Evolutionary conservation across 345 rosid genomes (phyloP).

Genomic region (Cardiospermum halicacabum): DNA sequence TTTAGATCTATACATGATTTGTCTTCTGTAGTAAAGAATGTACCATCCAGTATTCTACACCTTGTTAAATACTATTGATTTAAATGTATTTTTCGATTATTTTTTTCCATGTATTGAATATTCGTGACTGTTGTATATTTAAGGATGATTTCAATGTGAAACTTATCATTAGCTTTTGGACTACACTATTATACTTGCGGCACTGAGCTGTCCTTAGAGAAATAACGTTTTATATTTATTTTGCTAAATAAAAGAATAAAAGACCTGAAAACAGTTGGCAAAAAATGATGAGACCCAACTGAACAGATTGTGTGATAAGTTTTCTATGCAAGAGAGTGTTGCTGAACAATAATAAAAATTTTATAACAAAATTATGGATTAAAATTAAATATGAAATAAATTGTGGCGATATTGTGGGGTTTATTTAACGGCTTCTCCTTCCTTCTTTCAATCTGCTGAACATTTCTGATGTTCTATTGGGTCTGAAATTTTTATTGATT

Average conservation of each 20-base stretch:
- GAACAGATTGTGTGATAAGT: not conserved
- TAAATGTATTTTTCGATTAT: too few species aligned
- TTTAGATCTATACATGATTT: too few species aligned
- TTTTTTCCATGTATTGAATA: too few species aligned
- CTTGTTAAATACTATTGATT: not conserved
- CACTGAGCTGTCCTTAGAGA: not conserved
- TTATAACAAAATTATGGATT: not conserved
- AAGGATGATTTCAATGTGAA: too few species aligned
- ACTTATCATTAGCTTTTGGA: too few species aligned
- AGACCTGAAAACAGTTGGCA: not conserved
- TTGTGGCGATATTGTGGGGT: conserved; percentile 4
- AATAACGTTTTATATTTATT: not conserved
- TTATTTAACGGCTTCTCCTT: conserved; percentile 6
- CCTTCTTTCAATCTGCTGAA: conserved; percentile 5
- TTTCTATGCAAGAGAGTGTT: not conserved
- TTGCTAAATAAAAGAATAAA: too few species aligned
- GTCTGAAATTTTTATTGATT: not conserved
- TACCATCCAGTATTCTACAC: too few species aligned
- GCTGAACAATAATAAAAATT: conserved; percentile 8
- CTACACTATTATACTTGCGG: not conserved
- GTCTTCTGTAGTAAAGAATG: too few species aligned
- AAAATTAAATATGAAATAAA: not conserved
- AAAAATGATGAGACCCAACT: conserved; percentile 1
- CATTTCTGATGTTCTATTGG: not conserved
- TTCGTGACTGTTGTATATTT: too few species aligned